Base-by-base conservation (phyloP, 768 basidiomycete genomes). In the Steccherinum ochraceum region DNA sequence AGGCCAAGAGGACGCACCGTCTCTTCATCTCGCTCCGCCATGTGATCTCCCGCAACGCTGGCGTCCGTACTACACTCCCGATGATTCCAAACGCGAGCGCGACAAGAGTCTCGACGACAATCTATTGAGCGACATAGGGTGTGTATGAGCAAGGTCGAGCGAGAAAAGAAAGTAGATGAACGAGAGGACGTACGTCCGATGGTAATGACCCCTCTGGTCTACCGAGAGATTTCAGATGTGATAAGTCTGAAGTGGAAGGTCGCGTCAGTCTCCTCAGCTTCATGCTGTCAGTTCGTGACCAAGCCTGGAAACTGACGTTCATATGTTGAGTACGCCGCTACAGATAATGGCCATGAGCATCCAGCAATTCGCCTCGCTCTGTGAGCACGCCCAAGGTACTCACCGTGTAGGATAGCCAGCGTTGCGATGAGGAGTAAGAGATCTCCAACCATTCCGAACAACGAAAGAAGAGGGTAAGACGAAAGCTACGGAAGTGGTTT, bases 1-100 rank as follows among this genome's bases (percentile, higher is more conserved):
- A n/a, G n/a, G n/a, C n/a, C n/a, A n/a, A n/a, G n/a, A n/a, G n/a
- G 13, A 56, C 80, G 57, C 58, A 90, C 90, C 84, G 76, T 62
- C 78, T 83, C 58, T 77, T 78, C 90, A 93, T 93, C 68, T 94
- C 90, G 58, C 86, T 89, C 16, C 88, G 79, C 91, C 89, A 93
- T 26, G 86, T 85, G 52, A 92, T 88, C 59, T 91, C 87, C 58
- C 84, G 89, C 26, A 92, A 67, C 25, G 73, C 64, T 1, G 88
- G 79, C 5, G 84, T 75, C 56, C 78, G 83, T 52, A 88, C 58
- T n/a, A 81, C 79, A 25, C 87, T 86, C 5, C 89, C 90, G 2
- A 90, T 52, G 18, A 80, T 83, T 19, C 89, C 88, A 10, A 86
- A 53, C n/a, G 82, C 57, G 18, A 91, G 71, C 1, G 81, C 78